Percentiles rank a stretch among this genome's conserved stretches.
Evolutionary conservation across 176 grass and related monocot genomes (phyloP).

Genomic region (Phragmites australis): DNA sequence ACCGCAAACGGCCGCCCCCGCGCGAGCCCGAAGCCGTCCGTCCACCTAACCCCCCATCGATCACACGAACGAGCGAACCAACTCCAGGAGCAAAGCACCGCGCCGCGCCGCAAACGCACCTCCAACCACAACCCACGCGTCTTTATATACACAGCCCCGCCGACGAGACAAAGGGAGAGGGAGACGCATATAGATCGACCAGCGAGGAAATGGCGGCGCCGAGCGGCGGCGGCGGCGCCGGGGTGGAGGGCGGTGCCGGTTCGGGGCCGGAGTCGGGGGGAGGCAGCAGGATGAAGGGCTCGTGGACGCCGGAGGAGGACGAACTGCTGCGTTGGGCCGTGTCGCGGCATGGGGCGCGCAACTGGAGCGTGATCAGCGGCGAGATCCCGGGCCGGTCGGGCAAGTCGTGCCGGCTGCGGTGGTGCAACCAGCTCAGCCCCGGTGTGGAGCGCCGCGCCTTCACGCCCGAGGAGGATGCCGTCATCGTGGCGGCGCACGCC

Average conservation of each 20-base stretch:
- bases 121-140: not conserved
- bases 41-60: not conserved
- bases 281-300: slow-evolving; percentile 60
- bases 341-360: slow-evolving; percentile 62
- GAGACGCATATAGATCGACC: not conserved
- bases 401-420: slow-evolving; percentile 90
- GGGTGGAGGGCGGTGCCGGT: not conserved
- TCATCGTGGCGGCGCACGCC: slow-evolving; percentile 63
- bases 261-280: not conserved
- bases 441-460: slow-evolving; percentile 81
- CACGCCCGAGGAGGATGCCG: slow-evolving; percentile 64
- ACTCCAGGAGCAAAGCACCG: not conserved
- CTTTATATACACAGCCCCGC: slow-evolving; percentile 19
- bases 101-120: not conserved
- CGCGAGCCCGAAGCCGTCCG: slow-evolving; percentile 24
- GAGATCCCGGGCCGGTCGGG: slow-evolving; percentile 72
- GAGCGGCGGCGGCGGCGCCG: not conserved
- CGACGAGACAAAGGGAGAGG: not conserved
- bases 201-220: not conserved
- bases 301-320: slow-evolving; percentile 93
- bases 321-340: slow-evolving; percentile 55
- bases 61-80: slow-evolving; percentile 18
- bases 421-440: slow-evolving; percentile 95
- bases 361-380: slow-evolving; percentile 72
- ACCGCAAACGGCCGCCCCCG: slow-evolving; percentile 28